phyloP scores from a whole-genome alignment of 495 filamentous ascomycete genomes.

The Penicillium flavigenum region DNA sequence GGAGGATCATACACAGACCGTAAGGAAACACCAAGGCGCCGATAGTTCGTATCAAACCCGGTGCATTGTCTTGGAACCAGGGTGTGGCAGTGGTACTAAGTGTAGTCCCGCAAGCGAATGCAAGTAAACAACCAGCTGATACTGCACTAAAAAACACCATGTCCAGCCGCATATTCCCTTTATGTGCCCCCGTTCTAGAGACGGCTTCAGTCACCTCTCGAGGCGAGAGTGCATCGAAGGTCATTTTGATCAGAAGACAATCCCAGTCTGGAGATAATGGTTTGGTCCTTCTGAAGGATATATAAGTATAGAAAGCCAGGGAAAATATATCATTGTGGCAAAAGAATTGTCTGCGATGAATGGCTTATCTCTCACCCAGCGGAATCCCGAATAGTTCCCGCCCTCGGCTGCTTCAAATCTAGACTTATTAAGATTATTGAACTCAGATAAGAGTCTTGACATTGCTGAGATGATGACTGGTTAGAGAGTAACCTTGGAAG shows the following conservation, averaged over 20 bases:
- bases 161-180: constrained; percentile 53
- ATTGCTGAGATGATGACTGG: constrained; percentile 1
- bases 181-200: constrained; percentile 45
- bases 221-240: constrained; percentile 45
- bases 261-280: not conserved
- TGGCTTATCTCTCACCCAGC: not conserved
- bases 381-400: not conserved
- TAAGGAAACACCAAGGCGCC: constrained; percentile 57
- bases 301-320: not conserved
- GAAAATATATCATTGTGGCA: not conserved
- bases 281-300: not conserved
- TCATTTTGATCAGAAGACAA: constrained; percentile 11
- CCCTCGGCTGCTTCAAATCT: not conserved
- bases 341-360: not conserved
- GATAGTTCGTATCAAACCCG: constrained; percentile 57
- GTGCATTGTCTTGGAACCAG: constrained; percentile 62
- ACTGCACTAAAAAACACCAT: constrained; percentile 57
- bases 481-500: constrained; percentile 11
- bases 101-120: constrained; percentile 52
- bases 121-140: constrained; percentile 52
- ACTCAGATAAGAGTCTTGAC: constrained; percentile 2
- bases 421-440: not conserved
- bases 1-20: constrained; percentile 57
- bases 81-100: constrained; percentile 54
- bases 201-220: constrained; percentile 48